Base-by-base conservation (phyloP, 352 stramenopile genomes). In the Globisporangium cylindrosporum region DNA sequence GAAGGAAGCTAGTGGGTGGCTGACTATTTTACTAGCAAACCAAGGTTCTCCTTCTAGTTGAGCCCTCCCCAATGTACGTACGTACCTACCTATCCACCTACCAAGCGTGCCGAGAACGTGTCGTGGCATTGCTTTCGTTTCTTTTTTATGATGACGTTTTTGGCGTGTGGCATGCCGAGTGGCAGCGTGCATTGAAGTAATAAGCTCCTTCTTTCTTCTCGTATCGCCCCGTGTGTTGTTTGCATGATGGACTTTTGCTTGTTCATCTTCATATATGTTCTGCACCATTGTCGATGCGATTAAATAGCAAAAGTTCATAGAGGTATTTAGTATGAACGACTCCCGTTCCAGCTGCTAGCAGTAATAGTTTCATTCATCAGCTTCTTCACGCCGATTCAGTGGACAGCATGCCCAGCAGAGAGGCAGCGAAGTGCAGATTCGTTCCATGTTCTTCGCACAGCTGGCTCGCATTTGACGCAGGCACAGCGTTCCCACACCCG, bases 361-460 rank as follows among this genome's bases (percentile, higher is more conserved):
- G 20, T 8, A 43, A 22, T 5, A 12, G 22, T 34, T 57, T 7
- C 49, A 14, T 38, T 32, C 4, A 58, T 24, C 22, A 58, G 27
- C 29, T 5, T 2, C 25, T 59, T 59, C 67, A 73, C 18, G 32
- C 12, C 14, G 27, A 32, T 7, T 66, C 34, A 0, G 32, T 25
- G 5, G 66, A 56, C 29, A 71, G 53, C 65, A 74, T 72, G 22
- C 41, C 64, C 18, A 74, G 51, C 18, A 74, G 34, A 32, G 69
- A 74, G 6, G 64, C 59, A 1, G 69, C 69, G 38, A 66, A 54
- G 27, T 43, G 24, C 18, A 72, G 15, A 43, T 65, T 68, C 43
- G 59, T 65, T 32, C 55, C 49, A 38, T 74, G 69, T 10, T 72
- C 57, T 14, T 63, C 49, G 22, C 69, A 71, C 54, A 68, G 41